Percentiles rank a stretch among this genome's conserved stretches.
phyloP scores from a whole-genome alignment of 257 asterid genomes.

The Nicotiana obtusifolia region DNA sequence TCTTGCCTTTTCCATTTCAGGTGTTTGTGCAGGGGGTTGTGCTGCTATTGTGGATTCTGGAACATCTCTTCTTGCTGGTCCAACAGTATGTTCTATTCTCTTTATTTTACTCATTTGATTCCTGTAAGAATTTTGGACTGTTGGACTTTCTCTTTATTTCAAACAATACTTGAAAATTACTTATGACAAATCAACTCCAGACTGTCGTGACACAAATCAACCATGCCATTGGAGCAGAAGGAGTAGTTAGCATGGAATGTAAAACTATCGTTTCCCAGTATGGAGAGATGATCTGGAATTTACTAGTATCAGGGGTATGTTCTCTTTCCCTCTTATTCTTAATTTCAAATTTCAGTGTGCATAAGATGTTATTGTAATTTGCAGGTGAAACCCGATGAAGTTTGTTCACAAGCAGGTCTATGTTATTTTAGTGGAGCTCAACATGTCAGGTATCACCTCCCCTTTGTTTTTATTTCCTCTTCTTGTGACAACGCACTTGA shows the following conservation, averaged over 20 bases:
- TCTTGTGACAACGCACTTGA: background rate
- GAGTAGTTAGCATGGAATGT: slow-evolving; percentile 81
- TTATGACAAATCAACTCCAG: slow-evolving; percentile 31
- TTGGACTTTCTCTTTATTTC: background rate
- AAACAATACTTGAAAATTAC: background rate
- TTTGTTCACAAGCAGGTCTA: slow-evolving; percentile 68
- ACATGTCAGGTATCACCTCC: slow-evolving; percentile 30
- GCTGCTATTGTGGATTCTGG: slow-evolving; percentile 97
- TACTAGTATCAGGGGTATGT: slow-evolving; percentile 63
- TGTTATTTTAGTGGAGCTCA: slow-evolving; percentile 47
- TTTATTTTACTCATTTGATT: background rate
- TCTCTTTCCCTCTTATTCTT: background rate
- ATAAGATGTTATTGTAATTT: background rate
- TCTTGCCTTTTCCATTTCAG: slow-evolving; percentile 28
- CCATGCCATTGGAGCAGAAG: slow-evolving; percentile 92
- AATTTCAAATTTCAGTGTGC: slow-evolving; percentile 2
- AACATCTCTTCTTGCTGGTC: slow-evolving; percentile 88
- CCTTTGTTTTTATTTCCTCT: background rate
- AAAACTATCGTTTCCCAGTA: slow-evolving; percentile 61
- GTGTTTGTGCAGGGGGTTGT: slow-evolving; percentile 79
- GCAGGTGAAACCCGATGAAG: slow-evolving; percentile 69
- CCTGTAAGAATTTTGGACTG: background rate
- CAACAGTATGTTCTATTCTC: slow-evolving; percentile 52
- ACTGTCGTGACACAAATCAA: slow-evolving; percentile 74
- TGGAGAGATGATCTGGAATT: slow-evolving; percentile 88